Evolutionary conservation across 768 basidiomycete genomes (phyloP), one percentile per base, ranked within the genome.

Genomic region (Lactarius vividus): DNA sequence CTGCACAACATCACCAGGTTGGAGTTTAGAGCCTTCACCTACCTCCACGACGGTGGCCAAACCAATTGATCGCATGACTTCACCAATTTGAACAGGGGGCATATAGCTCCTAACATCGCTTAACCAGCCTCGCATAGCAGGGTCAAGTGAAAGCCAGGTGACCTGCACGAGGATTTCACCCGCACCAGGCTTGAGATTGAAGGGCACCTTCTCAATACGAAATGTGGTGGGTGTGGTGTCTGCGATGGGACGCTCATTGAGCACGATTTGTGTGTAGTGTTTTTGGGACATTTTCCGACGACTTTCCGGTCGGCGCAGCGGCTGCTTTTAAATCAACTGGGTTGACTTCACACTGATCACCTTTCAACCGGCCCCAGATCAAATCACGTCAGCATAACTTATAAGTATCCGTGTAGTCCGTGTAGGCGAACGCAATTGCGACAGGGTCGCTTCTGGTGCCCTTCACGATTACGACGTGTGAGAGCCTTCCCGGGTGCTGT

Each of bases 101-200:
- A 91, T 57, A 73, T 94, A 93, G 70, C 85, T 88, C 55, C 94
- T 81, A 18, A 73, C 74, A 73, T 92, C 89, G 67, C 83, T 84
- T 59, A 98, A 73, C 83, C 90, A 97, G 15, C 85, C 86, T 10
- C 94, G 83, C 92, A 94, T 93, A 0, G 93, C 92, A 23, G 95
- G 94, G 72, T 97, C 95, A 69, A 97, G 74, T 39, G 87, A 88
- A 37, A 94, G 73, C 80, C 88, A 95, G 56, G 87, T 86, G 64
- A 91, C 85, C 74, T 85, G 83, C n/a, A 98, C 85, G 55, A 96
- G 79, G 9, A 86, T 85, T 67, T 89, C 81, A 28, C 77, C 75
- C 23, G 75, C 68, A 1, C 81, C 82, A 7, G 86, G 81, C 71
- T 82, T 81, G 59, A 91, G 78, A 69, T 81, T 78, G 68, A 83